Percentiles rank a stretch among this genome's conserved stretches.
These are phyloP conservation scores for Colletotrichum lini DNA, from an alignment of 2,329 filamentous ascomycete genomes.

Conservation along the genomic window DNA sequence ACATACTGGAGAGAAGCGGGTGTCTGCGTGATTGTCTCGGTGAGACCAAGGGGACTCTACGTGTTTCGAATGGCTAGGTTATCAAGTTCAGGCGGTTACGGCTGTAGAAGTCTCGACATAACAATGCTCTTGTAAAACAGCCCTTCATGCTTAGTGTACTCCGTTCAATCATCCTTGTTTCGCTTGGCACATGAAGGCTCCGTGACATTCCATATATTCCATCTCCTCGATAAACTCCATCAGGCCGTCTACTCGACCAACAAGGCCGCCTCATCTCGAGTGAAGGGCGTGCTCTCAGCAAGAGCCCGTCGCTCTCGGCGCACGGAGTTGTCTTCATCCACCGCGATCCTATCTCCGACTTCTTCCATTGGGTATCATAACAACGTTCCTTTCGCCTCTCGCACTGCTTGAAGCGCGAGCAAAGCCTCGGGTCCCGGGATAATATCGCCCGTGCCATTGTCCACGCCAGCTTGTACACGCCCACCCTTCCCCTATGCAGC, in stretches of 20 bases:
- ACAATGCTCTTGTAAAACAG: too few relatives aligned
- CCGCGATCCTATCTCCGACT: background rate
- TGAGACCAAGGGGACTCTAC: too few relatives aligned
- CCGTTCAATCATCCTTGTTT: too few relatives aligned
- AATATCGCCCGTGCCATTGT: background rate
- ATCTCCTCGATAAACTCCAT: background rate
- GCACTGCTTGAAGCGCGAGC: too few relatives aligned
- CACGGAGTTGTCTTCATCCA: background rate
- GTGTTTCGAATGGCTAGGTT: too few relatives aligned
- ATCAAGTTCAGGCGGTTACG: too few relatives aligned
- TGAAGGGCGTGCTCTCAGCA: too few relatives aligned
- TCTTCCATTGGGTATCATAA: constrained; percentile 29
- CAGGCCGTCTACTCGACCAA: background rate
- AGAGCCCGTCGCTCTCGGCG: background rate
- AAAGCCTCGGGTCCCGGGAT: background rate
- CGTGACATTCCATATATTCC: background rate
- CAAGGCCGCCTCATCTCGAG: background rate
- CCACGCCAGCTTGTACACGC: background rate
- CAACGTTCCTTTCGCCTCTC: background rate
- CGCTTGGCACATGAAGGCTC: background rate
- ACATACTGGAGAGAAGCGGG: constrained; percentile 16
- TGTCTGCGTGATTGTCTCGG: too few relatives aligned
- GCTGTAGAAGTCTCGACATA: too few relatives aligned
- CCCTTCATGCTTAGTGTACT: too few relatives aligned
- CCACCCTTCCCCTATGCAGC: constrained; percentile 43